Base-by-base conservation (phyloP, 192 early-diverging fungal species). In the Backusella circina region DNA sequence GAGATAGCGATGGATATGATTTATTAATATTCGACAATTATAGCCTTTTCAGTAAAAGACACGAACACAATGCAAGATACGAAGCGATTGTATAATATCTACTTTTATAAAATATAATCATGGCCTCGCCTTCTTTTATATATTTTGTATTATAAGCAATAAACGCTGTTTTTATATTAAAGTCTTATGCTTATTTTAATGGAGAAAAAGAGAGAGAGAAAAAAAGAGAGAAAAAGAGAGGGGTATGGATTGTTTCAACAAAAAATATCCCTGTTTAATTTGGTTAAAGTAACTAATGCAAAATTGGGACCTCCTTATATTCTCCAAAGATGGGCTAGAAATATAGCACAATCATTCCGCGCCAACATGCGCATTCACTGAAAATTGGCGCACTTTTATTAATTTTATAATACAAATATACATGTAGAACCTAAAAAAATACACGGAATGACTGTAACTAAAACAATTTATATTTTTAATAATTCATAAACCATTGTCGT, bases 21-120 rank as follows among this genome's bases (percentile, higher is more conserved):
- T 4, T 61, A 28, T 12, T 61, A 61, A 61, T 9, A 26, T 61
- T 28, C 13, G 23, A 26, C 3, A 28, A 28, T 26, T 61, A 61
- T 61, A 61, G 54, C 54, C 54, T 61, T 26, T 61, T 61, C 41
- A 39, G 54, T 26, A 65, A 78, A 23, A 72, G 77, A 32, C 32
- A 44, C 23, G 47, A 78, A 47, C 65, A 78, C 41, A 73, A 73
- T 65, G 57, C 54, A 37, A 33, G 41, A 26, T 77, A 77, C 32
- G 39, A 26, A 61, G 33, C 75, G 3, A 71, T 77, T 54, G 23
- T 33, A 39, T 70, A 30, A 38, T 7, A 33, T 12, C 57, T 47
- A 30, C 10, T 57, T 57, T 26, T 8, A 57, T 57, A 57, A 57
- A 57, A 57, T 57, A 57, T 26, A 57, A 57, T 10, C 51, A 10